These are phyloP conservation scores for Alternaria sp. DNA, from an alignment of 2,329 filamentous ascomycete species.

Conservation along the genomic window DNA sequence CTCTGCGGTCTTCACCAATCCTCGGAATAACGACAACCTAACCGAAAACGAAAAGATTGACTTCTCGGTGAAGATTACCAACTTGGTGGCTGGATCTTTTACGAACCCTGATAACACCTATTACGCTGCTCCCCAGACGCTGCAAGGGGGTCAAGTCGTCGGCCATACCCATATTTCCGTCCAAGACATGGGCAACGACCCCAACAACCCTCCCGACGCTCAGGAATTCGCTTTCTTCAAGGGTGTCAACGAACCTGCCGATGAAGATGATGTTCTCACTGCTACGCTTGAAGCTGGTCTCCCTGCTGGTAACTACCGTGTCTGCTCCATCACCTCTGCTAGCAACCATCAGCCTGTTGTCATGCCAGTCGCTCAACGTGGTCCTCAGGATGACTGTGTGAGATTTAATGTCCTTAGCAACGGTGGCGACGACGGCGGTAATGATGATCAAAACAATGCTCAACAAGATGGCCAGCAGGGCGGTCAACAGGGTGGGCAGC, in stretches of 20 bases:
- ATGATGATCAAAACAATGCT: slow-evolving; percentile 10
- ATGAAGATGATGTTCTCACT: slow-evolving; percentile 58
- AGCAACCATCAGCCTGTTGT: slow-evolving; percentile 65
- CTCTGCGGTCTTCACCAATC: slow-evolving; percentile 62
- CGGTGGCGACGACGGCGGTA: slow-evolving; percentile 19
- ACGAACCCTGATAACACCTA: slow-evolving; percentile 64
- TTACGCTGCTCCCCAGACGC: slow-evolving; percentile 64
- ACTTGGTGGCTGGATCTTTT: slow-evolving; percentile 63
- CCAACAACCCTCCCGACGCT: slow-evolving; percentile 53
- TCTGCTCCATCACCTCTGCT: slow-evolving; percentile 62
- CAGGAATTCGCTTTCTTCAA: slow-evolving; percentile 66
- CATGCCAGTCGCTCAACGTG: slow-evolving; percentile 66
- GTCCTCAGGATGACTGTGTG: slow-evolving; percentile 63
- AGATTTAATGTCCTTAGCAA: slow-evolving; percentile 59
- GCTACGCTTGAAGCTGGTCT: slow-evolving; percentile 59
- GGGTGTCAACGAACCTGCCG: slow-evolving; percentile 63
- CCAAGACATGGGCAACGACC: slow-evolving; percentile 56
- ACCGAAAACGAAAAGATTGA: slow-evolving; percentile 54
- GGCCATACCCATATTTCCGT: slow-evolving; percentile 63
- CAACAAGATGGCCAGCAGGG: slow-evolving; percentile 13
- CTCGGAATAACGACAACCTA: slow-evolving; percentile 55
- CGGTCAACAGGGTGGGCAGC: slow-evolving; percentile 13
- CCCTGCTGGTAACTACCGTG: slow-evolving; percentile 59
- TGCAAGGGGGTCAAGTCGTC: slow-evolving; percentile 54
- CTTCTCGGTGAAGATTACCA: slow-evolving; percentile 59